Evolutionary conservation across 176 grass and related monocot genomes (phyloP).

Genomic region (Eleusine indica): DNA sequence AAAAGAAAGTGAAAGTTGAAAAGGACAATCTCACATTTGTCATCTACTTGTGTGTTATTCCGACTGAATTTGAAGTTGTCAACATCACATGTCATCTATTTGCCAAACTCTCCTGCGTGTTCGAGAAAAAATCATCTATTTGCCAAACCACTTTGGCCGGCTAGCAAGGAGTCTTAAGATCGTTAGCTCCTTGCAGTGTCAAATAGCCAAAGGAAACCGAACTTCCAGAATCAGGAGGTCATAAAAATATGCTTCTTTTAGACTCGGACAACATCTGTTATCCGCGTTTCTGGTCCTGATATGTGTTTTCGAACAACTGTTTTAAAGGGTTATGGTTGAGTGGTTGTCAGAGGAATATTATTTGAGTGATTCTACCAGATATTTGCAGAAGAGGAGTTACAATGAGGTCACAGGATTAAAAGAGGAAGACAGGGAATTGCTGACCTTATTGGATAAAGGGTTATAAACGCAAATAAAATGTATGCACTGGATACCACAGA

Average conservation of each 20-base stretch:
- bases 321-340: background rate
- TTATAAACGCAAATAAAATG: background rate
- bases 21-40: constrained; percentile 30
- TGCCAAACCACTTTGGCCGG: constrained; percentile 32
- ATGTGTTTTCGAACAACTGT: background rate
- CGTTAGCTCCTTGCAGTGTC: constrained; percentile 27
- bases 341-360: background rate
- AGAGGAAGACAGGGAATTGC: background rate
- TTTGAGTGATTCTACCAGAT: background rate
- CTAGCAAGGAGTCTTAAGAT: constrained; percentile 15
- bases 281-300: background rate
- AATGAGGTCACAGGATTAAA: background rate
- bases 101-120: background rate
- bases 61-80: constrained; percentile 14
- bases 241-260: background rate
- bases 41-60: constrained; percentile 26
- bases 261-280: background rate
- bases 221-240: constrained; percentile 2
- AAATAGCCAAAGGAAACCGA: constrained; percentile 18
- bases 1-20: constrained; percentile 27
- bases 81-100: constrained; percentile 38
- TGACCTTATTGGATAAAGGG: background rate
- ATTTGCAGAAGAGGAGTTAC: background rate
- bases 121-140: constrained; percentile 11
- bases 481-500: background rate